A percentile compares a stretch with the other conserved stretches of the same genome.
These are phyloP conservation scores for Artomyces pyxidatus DNA, from an alignment of 768 basidiomycete genomes.

Conservation along the genomic window DNA sequence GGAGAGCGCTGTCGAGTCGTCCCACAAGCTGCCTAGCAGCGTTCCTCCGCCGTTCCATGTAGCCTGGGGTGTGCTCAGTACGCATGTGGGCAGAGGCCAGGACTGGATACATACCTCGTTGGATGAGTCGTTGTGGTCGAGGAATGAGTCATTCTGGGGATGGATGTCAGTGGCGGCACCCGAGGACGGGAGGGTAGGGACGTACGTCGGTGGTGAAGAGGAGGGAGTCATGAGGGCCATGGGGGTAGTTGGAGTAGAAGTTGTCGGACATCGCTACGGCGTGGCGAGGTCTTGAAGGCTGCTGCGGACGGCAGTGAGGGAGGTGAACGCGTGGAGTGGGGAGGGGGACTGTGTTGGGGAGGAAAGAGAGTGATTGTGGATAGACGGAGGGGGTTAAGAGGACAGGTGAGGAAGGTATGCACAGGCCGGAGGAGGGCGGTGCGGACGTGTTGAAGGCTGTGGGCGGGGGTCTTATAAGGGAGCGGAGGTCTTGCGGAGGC, in stretches of 20 bases:
- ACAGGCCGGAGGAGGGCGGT: neutral
- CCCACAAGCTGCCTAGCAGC: neutral
- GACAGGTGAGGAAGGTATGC: neutral
- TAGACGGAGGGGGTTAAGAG: neutral
- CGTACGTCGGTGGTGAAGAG: slow-evolving; percentile 1
- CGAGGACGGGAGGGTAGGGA: neutral
- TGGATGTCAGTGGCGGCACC: neutral
- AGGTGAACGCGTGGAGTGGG: neutral
- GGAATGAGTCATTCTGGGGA: neutral
- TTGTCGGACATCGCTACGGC: neutral
- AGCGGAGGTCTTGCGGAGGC: neutral
- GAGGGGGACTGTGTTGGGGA: neutral
- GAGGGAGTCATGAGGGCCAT: neutral
- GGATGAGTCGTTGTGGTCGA: neutral
- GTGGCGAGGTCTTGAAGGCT: neutral
- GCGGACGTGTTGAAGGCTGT: neutral
- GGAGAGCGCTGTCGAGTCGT: neutral
- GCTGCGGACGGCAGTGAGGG: neutral
- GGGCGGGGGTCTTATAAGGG: neutral
- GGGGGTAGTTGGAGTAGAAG: neutral
- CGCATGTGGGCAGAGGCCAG: neutral
- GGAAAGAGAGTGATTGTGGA: neutral
- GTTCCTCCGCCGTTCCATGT: neutral
- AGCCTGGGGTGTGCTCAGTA: neutral
- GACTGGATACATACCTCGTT: too few relatives aligned